Evolutionary conservation across 768 basidiomycete genomes (phyloP), one percentile per base, ranked within the genome.

Genomic region (Lyophyllum shimeji): DNA sequence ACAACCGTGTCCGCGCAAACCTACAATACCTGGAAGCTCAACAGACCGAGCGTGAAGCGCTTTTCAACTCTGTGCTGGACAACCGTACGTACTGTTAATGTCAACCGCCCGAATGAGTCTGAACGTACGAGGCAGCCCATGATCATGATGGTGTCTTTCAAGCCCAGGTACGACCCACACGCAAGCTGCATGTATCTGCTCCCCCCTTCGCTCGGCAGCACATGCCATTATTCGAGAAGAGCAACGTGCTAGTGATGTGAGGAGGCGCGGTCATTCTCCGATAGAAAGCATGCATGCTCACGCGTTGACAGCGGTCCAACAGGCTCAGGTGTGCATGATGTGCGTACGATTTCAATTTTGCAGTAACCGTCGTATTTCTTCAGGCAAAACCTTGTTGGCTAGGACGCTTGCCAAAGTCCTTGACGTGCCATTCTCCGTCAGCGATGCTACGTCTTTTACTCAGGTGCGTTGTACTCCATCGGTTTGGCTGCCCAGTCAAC

Each of bases 371-470:
- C 39, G n/a, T 44, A n/a, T 2, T 47, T 21, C 31, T 42, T 44
- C 46, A 84, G 94, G 95, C 20, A 98, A 98, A 74, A 97, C 95
- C 0, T 73, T 96, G 31, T 75, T 98, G 20, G 93, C 90, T n/a
- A 83, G 83, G 63, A 98, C 95, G 8, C 77, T 98, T n/a, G 95
- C 95, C 12, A 84, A 82, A 65, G 86, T 95, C 5, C 75, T 98
- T 7, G 90, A 97, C 66, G 94, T 98, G 0, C 96, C 96, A 1
- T 98, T 97, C 69, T 95, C 95, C 17, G 83, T 89, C 57, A 91
- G 86, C 64, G 95, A 98, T 64, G 96, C 95, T 20, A 98, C 95
- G 18, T 84, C 93, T 3, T 93, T 97, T 64, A 98, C 96, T 11
- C 92, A 94, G 75, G 91, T 89, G 57, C 55, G 61, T 5, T 29